Conservation (phyloP, 805 yeast species). For the Suhomyces faveliae region DNA sequence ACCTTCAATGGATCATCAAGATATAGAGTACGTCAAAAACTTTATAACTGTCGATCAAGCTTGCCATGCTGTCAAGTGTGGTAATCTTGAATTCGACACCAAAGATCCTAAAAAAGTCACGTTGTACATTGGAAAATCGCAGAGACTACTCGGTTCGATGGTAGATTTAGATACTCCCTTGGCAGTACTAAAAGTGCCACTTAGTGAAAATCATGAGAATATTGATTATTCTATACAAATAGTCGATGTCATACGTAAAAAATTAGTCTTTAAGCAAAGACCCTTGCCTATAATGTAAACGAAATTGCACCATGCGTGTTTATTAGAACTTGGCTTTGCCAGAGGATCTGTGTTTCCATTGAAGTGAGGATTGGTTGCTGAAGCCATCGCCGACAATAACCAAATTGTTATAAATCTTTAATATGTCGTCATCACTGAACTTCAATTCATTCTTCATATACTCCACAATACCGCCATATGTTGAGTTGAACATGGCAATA, state of each 20-base stretch:
- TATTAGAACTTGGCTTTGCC: constrained; percentile 5
- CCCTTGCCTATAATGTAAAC: constrained; percentile 75
- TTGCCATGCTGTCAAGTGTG: constrained; percentile 50
- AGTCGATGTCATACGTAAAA: constrained; percentile 57
- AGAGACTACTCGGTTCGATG: constrained; percentile 62
- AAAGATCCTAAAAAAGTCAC: constrained; percentile 46
- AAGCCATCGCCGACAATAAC: constrained; percentile 17
- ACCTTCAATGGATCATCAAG: constrained; percentile 24
- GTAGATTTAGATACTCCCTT: constrained; percentile 62
- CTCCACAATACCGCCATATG: constrained; percentile 53
- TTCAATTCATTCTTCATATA: constrained; percentile 48
- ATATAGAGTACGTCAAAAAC: constrained; percentile 29
- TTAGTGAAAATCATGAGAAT: constrained; percentile 11
- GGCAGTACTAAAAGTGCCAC: constrained; percentile 54
- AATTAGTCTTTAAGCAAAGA: constrained; percentile 61
- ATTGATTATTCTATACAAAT: constrained; percentile 40
- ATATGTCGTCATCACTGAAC: constrained; percentile 45
- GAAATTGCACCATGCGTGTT: too few species aligned
- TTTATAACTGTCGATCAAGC: constrained; percentile 35
- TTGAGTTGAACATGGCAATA: constrained; percentile 48
- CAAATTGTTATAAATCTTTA: constrained; percentile 26
- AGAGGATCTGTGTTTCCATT: constrained; percentile 8
- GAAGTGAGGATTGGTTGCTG: background rate
- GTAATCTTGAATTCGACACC: constrained; percentile 46
- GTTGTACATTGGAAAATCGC: constrained; percentile 65